Base-by-base conservation (phyloP, 345 rosid genomes). In the Conringia planisiliqua region DNA sequence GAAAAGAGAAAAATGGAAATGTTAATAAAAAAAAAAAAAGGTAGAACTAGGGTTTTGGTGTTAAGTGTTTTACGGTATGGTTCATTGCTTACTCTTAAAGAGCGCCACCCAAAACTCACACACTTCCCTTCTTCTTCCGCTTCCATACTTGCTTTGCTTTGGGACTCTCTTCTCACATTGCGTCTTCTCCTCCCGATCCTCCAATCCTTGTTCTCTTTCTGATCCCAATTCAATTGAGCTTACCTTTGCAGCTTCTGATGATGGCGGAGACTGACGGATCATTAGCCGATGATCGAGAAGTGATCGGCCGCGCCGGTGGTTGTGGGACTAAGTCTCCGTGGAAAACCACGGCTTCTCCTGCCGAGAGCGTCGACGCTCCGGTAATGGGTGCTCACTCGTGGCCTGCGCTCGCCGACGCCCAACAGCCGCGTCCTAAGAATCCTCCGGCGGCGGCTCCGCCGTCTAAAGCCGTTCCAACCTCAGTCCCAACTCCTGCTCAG, bases 361-460 rank as follows among this genome's bases (percentile, higher is more conserved):
- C 66, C 1, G 74, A 68, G 17, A 75, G 60, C 17, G 83, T 66
- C 14, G 98, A 84, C 46, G 86, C 88, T 75, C 81, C 90, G 2
- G 92, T 87, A 40, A 87, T 88, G 89, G 87, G 91, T 6, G 84
- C 88, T 47, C 88, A 89, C 59, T 82, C 92, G 10, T 91, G 98
- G 98, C 98, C 97, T 16, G 91, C 97, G 3, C 95, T 94, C 22
- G 81, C 85, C 38, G 91, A 87, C 50, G 87, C 87, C 8, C 96
- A 85, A 14, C 92, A 83, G 16, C 81, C 74, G 30, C 88, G 86
- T 36, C 75, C 89, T 2, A 84, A 78, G 76, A 78, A 33, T 68
- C 55, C 77, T 24, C 63, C 72, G 48, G 47, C 65, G 42, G 47
- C 74, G 9, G 83, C 69, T 26, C 83, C 54, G 54, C 64, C 79